A percentile compares a stretch with the other conserved stretches of the same genome.
Evolutionary conservation across 176 grass and related monocot species (phyloP).

Genomic region (Aegilops tauschii): DNA sequence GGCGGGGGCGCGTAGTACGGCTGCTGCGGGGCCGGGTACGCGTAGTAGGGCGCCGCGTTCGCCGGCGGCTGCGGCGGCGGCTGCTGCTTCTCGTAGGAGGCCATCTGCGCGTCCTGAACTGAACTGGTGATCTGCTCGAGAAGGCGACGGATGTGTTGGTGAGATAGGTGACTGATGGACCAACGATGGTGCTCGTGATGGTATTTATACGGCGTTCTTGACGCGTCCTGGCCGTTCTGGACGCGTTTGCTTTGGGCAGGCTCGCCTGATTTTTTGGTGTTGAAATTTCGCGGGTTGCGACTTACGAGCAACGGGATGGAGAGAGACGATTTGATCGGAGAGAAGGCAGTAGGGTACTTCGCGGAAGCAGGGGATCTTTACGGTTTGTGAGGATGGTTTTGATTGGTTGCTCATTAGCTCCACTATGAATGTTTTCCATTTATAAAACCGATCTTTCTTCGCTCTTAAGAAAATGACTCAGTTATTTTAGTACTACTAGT

Average conservation of each 20-base stretch:
- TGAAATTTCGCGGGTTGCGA: background rate
- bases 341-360: background rate
- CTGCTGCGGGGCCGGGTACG: slow-evolving; percentile 39
- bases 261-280: background rate
- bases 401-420: background rate
- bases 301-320: background rate
- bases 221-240: background rate
- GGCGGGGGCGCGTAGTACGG: slow-evolving; percentile 29
- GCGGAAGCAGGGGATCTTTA: background rate
- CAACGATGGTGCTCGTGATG: background rate
- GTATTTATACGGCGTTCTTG: slow-evolving; percentile 39
- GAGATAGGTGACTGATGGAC: background rate
- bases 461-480: background rate
- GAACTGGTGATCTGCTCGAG: background rate
- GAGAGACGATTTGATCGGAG: background rate
- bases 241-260: background rate
- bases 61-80: slow-evolving; percentile 14
- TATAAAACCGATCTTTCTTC: background rate
- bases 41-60: slow-evolving; percentile 53
- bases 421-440: background rate
- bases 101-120: background rate
- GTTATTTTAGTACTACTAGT: too few relatives aligned
- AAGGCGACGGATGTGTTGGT: background rate
- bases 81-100: slow-evolving; percentile 41
- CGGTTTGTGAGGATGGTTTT: background rate